A percentile compares a stretch with the other conserved stretches of the same genome.
Conservation (phyloP, 2,329 filamentous ascomycete species). For the Tolypocladium ophioglossoides region DNA sequence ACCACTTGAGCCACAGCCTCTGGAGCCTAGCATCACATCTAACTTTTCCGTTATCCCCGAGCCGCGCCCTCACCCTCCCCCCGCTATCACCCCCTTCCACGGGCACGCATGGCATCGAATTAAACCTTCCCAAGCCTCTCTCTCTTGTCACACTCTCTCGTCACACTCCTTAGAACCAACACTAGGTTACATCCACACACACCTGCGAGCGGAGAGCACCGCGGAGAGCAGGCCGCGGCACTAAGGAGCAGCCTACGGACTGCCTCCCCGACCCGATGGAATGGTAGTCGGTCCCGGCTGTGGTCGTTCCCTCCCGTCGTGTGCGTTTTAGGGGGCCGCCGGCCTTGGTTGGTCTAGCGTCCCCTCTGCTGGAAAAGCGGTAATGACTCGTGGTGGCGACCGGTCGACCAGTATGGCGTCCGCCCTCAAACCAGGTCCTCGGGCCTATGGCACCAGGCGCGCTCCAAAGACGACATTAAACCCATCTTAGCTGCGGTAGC, state of each 20-base stretch:
- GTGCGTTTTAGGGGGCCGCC: too few species aligned
- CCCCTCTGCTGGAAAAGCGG: not conserved
- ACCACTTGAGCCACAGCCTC: not conserved
- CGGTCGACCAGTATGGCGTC: not conserved
- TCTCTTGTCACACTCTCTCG: not conserved
- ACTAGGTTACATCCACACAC: not conserved
- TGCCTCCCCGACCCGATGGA: not conserved
- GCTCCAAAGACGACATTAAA: not conserved
- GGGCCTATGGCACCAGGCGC: not conserved
- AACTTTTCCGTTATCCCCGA: not conserved
- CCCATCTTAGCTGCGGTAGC: not conserved
- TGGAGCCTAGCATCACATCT: not conserved
- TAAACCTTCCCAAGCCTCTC: not conserved
- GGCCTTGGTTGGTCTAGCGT: not conserved
- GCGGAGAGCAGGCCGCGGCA: not conserved
- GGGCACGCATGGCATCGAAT: not conserved
- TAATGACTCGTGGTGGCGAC: not conserved
- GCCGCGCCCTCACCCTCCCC: too few species aligned
- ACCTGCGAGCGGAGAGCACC: not conserved
- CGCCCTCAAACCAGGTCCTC: not conserved
- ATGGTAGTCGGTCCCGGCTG: too few species aligned
- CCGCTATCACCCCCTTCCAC: not conserved
- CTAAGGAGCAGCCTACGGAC: not conserved
- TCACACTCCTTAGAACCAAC: not conserved
- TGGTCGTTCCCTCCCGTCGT: not conserved